Evolutionary conservation across 2,329 filamentous ascomycete genomes (phyloP).

Genomic region (Fusarium sp.): DNA sequence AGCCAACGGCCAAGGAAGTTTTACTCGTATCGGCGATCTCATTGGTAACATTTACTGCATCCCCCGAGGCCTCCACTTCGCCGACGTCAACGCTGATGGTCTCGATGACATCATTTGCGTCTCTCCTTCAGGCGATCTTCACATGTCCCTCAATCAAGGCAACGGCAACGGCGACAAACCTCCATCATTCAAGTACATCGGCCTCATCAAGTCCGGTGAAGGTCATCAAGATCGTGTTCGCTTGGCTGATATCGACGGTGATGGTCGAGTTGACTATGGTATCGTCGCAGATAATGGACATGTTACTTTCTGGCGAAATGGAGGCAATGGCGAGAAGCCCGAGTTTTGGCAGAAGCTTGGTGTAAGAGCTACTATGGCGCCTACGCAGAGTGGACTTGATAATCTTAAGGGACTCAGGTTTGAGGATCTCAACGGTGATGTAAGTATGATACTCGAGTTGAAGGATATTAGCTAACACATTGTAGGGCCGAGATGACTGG

Average conservation of each 20-base stretch:
- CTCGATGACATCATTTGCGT: constrained; percentile 1
- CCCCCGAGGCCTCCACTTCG: not conserved
- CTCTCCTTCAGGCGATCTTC: not conserved
- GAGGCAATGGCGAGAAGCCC: constrained; percentile 43
- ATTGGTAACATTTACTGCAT: not conserved
- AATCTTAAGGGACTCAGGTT: constrained; percentile 6
- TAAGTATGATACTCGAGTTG: not conserved
- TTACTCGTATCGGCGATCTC: constrained; percentile 33
- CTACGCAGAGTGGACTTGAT: not conserved
- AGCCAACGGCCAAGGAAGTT: not conserved
- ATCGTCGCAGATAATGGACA: constrained; percentile 41
- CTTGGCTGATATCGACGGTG: constrained; percentile 43
- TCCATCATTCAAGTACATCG: not conserved
- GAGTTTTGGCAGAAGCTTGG: constrained; percentile 51
- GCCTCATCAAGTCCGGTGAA: constrained; percentile 4
- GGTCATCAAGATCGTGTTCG: constrained; percentile 33
- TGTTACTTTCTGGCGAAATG: constrained; percentile 50
- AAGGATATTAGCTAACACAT: accelerated
- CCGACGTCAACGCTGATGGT: constrained; percentile 32
- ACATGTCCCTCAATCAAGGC: not conserved
- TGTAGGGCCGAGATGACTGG: constrained; percentile 37
- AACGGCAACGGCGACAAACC: not conserved
- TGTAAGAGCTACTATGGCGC: not conserved
- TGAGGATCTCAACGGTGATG: constrained; percentile 36
- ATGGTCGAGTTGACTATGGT: constrained; percentile 52